Evolutionary conservation across 192 early-diverging fungal genomes (phyloP), one percentile per base, ranked within the genome.

Genomic region (Entomortierella chlamydospora): DNA sequence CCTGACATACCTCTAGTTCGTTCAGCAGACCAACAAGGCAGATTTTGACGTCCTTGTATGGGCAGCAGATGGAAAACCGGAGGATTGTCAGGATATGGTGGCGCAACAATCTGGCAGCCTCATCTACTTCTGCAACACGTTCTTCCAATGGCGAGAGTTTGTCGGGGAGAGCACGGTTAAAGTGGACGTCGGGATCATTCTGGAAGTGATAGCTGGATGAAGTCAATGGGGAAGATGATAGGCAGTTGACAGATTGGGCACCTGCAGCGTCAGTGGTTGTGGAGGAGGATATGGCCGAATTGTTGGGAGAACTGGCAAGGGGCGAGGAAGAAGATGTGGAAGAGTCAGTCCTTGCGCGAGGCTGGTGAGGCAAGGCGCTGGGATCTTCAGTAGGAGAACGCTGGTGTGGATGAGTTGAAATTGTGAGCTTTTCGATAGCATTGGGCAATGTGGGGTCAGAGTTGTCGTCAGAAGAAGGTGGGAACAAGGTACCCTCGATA

Each of bases 11-110:
- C 72, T 84, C 73, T 34, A 83, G 64, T 20, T 73, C 71, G 28
- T 57, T 77, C 55, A 87, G 58, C 23, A 87, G 77, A 8, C 76
- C 76, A 41, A 74, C 67, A n/a, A 85, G 83, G 43, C 83, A 81
- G 39, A 82, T 79, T 64, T 85, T 81, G 34, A 87, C 86, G 61
- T 87, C 86, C 37, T 77, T 65, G 70, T 81, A 87, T 0, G 86
- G 86, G 49, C 86, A 87, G 18, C 82, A 84, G 18, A 80, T 28
- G 23, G 86, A 82, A 25, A 87, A 67, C 23, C 86, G 71, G 17
- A 87, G 57, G 22, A 86, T 85, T 20, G 85, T 86, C 49, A 88
- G 47, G 34, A 84, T 63, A 57, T 83, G 83, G 31, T 85, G 82
- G 20, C 82, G 85, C 42, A 86, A 59, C 2, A 78, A 55, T 31